A percentile compares a stretch with the other conserved stretches of the same genome.
These are phyloP conservation scores for Tetrapisispora fleetii DNA, from an alignment of 805 yeast species.

Conservation along the genomic window DNA sequence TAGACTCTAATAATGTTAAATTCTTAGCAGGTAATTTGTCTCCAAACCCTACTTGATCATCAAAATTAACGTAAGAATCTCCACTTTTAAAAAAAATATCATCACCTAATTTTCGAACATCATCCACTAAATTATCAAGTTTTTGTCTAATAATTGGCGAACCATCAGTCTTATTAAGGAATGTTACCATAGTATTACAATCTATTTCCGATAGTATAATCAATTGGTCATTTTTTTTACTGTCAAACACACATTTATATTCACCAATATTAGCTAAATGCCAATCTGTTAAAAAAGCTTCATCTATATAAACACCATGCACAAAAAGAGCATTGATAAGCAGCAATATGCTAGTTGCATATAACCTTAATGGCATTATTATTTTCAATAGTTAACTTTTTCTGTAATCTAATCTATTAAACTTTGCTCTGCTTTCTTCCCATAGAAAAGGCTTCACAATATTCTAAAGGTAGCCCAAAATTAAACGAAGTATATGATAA, in stretches of 20 bases:
- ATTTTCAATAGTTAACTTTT: too few species aligned
- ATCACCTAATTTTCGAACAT: conserved; percentile 9
- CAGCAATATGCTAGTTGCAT: not conserved
- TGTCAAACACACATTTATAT: conserved; percentile 21
- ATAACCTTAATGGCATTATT: not conserved
- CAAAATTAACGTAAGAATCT: conserved; percentile 6
- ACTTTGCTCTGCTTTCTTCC: too few species aligned
- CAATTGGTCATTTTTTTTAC: conserved; percentile 9
- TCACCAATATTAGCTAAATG: conserved; percentile 38
- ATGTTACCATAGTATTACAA: conserved; percentile 23
- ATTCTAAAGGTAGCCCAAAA: too few species aligned
- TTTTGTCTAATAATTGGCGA: conserved; percentile 26
- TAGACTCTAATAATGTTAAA: conserved; percentile 6
- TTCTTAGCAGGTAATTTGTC: not conserved
- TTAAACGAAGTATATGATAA: too few species aligned
- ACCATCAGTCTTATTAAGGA: conserved; percentile 30
- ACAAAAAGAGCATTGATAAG: conserved; percentile 3
- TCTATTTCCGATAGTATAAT: conserved; percentile 22
- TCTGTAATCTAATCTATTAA: not conserved
- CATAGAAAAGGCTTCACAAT: too few species aligned
- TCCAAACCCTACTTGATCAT: conserved; percentile 2
- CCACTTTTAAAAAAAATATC: conserved; percentile 8
- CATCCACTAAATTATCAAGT: conserved; percentile 13
- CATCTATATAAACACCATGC: conserved; percentile 37
- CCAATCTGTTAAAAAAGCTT: conserved; percentile 50